Evolutionary conservation across 2,329 filamentous ascomycete species (phyloP).

Genomic region (Colletotrichum sp.): DNA sequence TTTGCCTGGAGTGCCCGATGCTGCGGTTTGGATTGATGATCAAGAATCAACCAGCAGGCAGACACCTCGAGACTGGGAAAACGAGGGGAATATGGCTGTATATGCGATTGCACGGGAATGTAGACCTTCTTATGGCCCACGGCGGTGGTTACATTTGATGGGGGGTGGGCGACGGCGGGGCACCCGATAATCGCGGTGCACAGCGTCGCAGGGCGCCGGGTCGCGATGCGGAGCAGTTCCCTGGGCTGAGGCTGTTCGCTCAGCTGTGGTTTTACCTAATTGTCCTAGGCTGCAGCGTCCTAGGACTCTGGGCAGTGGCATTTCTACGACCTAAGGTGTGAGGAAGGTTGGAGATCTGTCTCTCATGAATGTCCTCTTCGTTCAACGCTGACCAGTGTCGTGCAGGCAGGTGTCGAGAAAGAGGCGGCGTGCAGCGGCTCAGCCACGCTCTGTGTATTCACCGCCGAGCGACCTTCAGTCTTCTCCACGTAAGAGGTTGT

Average conservation of each 20-base stretch:
- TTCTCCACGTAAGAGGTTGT: neutral
- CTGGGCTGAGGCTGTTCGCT: neutral
- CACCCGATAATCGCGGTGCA: neutral
- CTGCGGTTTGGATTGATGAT: neutral
- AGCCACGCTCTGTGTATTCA: neutral
- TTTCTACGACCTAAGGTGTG: neutral
- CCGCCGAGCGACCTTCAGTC: neutral
- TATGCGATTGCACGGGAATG: neutral
- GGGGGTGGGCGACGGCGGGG: neutral
- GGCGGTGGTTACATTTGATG: neutral
- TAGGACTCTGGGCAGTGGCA: neutral
- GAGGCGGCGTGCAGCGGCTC: neutral
- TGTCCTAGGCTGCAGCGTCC: neutral
- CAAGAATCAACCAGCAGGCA: no score
- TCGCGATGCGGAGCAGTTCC: constrained; percentile 2
- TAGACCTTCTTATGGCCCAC: neutral
- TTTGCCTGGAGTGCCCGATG: neutral
- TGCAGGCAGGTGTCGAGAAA: neutral
- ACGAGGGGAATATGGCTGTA: no score
- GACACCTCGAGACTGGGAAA: accelerated
- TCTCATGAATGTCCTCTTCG: neutral
- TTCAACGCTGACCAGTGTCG: neutral
- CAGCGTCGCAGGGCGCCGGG: constrained; percentile 11
- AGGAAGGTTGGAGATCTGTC: neutral
- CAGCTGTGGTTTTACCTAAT: neutral